Percentiles rank a stretch among this genome's conserved stretches.
Conservation (phyloP, 2,329 filamentous ascomycete species). For the Aspergillaceae sp. region DNA sequence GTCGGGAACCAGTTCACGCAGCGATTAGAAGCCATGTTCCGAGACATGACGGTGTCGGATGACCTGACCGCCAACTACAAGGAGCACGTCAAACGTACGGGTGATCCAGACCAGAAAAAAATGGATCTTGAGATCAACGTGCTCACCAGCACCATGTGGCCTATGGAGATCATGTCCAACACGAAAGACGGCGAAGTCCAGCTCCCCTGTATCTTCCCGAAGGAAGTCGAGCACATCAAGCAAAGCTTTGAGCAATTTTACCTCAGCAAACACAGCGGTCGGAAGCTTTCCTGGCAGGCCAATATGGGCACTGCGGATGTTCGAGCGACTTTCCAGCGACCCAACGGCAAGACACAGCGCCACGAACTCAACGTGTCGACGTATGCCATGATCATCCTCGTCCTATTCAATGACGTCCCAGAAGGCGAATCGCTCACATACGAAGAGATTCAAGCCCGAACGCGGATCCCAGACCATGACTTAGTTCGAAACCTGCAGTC, state of each 20-base stretch:
- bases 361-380: conserved; percentile 92
- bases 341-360: conserved; percentile 60
- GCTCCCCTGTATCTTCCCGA: conserved; percentile 59
- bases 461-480: conserved; percentile 67
- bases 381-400: conserved; percentile 79
- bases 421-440: conserved; percentile 45
- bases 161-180: conserved; percentile 71
- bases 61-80: conserved; percentile 74
- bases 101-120: conserved; percentile 50
- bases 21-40: conserved; percentile 96
- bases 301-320: conserved; percentile 79
- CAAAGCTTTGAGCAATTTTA: conserved; percentile 86
- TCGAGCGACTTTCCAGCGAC: conserved; percentile 66
- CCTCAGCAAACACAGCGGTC: conserved; percentile 73
- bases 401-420: conserved; percentile 76
- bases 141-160: conserved; percentile 91
- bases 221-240: conserved; percentile 64
- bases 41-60: conserved; percentile 81
- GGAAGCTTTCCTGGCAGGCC: conserved; percentile 75
- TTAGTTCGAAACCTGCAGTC: conserved; percentile 71
- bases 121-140: conserved; percentile 78
- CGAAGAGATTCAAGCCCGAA: conserved; percentile 74
- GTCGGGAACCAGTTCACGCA: conserved; percentile 88
- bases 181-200: conserved; percentile 42
- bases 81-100: conserved; percentile 54